phyloP scores from a whole-genome alignment of 208 protist species.

The Leishmania aethiopica region DNA sequence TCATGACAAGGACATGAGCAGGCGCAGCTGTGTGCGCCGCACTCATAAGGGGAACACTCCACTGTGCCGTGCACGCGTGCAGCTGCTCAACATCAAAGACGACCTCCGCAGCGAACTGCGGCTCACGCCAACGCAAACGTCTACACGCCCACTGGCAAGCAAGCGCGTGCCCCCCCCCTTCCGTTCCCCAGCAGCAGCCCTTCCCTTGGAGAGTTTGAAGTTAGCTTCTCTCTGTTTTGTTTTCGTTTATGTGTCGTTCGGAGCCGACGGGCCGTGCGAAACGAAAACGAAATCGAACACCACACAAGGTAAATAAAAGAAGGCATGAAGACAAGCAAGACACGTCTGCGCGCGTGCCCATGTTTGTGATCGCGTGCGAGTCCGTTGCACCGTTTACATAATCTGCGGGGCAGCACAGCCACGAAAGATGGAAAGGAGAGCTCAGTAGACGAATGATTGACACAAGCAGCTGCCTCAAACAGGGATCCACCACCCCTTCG shows the following conservation, averaged over 20 bases:
- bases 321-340: not conserved
- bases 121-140: not conserved
- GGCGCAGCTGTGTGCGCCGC: not conserved
- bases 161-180: not conserved
- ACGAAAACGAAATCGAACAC: not conserved
- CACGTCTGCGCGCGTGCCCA: not conserved
- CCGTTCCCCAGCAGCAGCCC: not conserved
- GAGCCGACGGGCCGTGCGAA: no score
- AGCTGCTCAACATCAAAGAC: not conserved
- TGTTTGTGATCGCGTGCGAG: not conserved
- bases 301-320: no score
- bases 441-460: not conserved
- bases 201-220: not conserved
- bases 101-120: not conserved
- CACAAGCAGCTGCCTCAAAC: not conserved
- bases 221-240: not conserved
- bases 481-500: not conserved
- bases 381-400: not conserved
- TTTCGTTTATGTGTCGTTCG: not conserved
- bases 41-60: not conserved
- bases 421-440: not conserved
- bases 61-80: not conserved
- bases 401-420: not conserved
- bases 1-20: not conserved
- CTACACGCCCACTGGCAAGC: not conserved